phyloP scores from a whole-genome alignment of 2,329 filamentous ascomycete genomes.

The Alternaria longipes region DNA sequence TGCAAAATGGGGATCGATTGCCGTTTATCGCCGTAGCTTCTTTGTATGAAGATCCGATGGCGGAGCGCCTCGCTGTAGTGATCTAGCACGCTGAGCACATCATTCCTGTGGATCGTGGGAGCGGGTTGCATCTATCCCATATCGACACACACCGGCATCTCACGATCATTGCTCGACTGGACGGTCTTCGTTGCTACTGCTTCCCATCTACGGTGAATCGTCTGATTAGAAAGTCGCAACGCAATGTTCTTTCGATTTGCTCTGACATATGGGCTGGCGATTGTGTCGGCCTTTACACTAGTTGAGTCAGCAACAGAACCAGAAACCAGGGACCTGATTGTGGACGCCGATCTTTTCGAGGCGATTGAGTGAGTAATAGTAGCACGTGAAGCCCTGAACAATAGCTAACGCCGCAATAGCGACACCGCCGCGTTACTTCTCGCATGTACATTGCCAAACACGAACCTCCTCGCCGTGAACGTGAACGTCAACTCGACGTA shows the following conservation, averaged over 20 bases:
- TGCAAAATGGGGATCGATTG: background rate
- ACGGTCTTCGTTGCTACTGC: background rate
- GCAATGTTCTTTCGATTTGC: background rate
- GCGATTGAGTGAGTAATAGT: slow-evolving; percentile 8
- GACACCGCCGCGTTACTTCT: slow-evolving; percentile 12
- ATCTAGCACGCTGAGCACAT: background rate
- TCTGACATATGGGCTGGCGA: slow-evolving; percentile 1
- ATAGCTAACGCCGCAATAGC: background rate
- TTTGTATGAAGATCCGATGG: background rate
- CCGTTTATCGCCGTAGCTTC: background rate
- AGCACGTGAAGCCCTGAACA: background rate
- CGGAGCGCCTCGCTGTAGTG: background rate
- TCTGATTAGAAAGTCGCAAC: background rate
- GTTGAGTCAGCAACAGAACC: background rate
- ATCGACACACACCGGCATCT: background rate
- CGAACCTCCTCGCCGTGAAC: slow-evolving; percentile 14
- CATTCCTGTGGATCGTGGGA: background rate
- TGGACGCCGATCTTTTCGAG: slow-evolving; percentile 14
- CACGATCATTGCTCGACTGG: background rate
- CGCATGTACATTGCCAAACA: slow-evolving; percentile 11
- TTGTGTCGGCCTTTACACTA: background rate
- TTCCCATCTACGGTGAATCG: background rate
- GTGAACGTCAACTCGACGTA: slow-evolving; percentile 37
- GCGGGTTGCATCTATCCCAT: background rate
- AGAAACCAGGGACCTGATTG: background rate